phyloP scores from a whole-genome alignment of 768 basidiomycete genomes.

The Coprinopsis cinerea region DNA sequence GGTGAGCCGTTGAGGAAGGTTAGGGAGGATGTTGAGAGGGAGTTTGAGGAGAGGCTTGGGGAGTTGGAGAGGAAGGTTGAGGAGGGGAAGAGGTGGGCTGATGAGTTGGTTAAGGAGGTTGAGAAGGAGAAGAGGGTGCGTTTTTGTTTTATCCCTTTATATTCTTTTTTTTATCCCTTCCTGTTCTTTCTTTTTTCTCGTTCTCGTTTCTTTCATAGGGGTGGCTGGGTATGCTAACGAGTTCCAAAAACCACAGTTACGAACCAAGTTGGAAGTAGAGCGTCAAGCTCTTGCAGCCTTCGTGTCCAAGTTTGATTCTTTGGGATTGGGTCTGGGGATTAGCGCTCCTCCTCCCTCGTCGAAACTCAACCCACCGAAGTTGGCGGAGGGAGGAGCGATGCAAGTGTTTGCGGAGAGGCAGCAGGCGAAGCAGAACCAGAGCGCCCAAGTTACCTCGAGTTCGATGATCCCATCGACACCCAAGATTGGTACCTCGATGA shows the following conservation, averaged over 20 bases:
- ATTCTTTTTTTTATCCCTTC: neutral
- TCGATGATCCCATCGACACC: too few species aligned
- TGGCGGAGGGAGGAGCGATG: conserved; percentile 45
- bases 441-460: too few species aligned
- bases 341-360: conserved; percentile 21
- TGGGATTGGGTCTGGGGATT: conserved; percentile 42
- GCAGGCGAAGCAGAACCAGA: conserved; percentile 18
- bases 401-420: conserved; percentile 44
- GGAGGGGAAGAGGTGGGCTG: conserved; percentile 69
- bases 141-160: conserved; percentile 4
- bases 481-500: too few species aligned
- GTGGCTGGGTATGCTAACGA: too few species aligned
- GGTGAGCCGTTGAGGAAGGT: conserved; percentile 63
- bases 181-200: neutral
- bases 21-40: conserved; percentile 67
- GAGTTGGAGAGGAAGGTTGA: conserved; percentile 53
- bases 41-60: conserved; percentile 59
- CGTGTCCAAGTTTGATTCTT: conserved; percentile 75
- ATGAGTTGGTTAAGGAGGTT: conserved; percentile 66
- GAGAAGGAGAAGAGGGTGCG: conserved; percentile 74
- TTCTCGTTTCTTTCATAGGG: too few species aligned
- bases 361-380: conserved; percentile 44
- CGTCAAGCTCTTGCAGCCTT: conserved; percentile 73
- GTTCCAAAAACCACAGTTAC: conserved; percentile 29
- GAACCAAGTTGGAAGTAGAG: conserved; percentile 69